Evolutionary conservation across 805 yeast species (phyloP), one percentile per base, ranked within the genome.

Genomic region (Priceomyces fermenticarens): DNA sequence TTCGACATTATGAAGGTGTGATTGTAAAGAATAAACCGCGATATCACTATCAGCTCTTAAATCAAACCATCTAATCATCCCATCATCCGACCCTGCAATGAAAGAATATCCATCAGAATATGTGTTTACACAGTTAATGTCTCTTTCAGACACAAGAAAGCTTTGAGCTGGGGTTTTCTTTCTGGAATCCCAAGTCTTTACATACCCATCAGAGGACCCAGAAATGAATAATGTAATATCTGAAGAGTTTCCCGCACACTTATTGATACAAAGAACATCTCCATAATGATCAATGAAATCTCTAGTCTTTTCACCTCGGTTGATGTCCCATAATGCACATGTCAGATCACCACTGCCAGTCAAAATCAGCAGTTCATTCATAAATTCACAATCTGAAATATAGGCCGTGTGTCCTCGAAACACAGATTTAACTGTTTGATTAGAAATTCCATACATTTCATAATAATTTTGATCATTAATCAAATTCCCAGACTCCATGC

Each of bases 301-400:
- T 17, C 78, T 65, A 1, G 70, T 62, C 47, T 73, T 70, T 14
- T 65, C 67, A 1, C 86, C 83, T 48, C 77, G 78, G 8, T 73
- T 68, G 16, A 88, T 70, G 59, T 90, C 96, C 97, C 97, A 90
- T 39, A 82, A 57, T 1, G 76, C 73, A 52, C 88, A 77, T 0
- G 91, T 79, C 81, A 82, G 77, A 58, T 89, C 97, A 3, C 96
- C 96, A 31, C 90, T 81, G 1, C 83, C 75, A 0, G 95, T 85
- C 12, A 88, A 53, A 0, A 88, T 57, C 23, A 67, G 69, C 4
- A 72, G 61, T 45, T 83, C 76, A 40, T 70, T 67, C n/a, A 83
- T 42, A 54, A 88, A 90, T 35, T 78, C 81, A 46, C 86, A 72
- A 48, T 81, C 88, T 0, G 91, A 80, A 4, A 90, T 77, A 56